phyloP scores from a whole-genome alignment of 306 rosid genomes.

The Crataegus laevigata region DNA sequence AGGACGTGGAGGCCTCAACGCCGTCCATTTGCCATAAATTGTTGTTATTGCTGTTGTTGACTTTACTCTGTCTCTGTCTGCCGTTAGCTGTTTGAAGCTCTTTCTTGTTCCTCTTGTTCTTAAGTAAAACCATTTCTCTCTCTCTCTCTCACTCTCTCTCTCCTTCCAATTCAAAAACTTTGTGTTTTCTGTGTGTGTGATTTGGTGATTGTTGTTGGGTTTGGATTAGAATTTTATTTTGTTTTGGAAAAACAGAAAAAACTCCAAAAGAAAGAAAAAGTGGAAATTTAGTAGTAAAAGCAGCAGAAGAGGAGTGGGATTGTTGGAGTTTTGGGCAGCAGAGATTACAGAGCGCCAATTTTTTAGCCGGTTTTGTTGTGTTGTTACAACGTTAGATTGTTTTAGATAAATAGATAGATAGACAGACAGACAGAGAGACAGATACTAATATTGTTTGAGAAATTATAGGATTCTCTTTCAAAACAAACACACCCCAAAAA shows the following conservation, averaged over 20 bases:
- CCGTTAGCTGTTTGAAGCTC: neutral
- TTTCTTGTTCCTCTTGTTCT: constrained; percentile 4
- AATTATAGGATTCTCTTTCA: neutral
- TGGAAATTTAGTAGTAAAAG: neutral
- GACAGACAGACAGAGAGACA: constrained; percentile 1
- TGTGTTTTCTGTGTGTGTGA: neutral
- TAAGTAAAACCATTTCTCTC: neutral
- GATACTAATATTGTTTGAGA: neutral
- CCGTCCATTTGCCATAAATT: constrained; percentile 31
- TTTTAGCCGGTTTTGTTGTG: constrained; percentile 3
- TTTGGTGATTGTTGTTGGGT: constrained; percentile 4
- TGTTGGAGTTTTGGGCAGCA: neutral
- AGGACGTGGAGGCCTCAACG: constrained; percentile 46
- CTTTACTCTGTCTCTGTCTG: neutral
- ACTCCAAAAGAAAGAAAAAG: neutral
- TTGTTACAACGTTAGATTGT: neutral
- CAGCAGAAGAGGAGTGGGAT: neutral
- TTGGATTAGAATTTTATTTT: neutral
- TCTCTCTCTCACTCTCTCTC: neutral
- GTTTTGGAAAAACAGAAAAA: neutral
- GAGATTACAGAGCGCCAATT: constrained; percentile 6
- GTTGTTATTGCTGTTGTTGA: neutral
- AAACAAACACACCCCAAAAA: neutral
- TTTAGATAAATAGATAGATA: neutral
- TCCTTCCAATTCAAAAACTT: neutral